phyloP scores from a whole-genome alignment of 148 eudicot species.

The Nepenthes gracilis region DNA sequence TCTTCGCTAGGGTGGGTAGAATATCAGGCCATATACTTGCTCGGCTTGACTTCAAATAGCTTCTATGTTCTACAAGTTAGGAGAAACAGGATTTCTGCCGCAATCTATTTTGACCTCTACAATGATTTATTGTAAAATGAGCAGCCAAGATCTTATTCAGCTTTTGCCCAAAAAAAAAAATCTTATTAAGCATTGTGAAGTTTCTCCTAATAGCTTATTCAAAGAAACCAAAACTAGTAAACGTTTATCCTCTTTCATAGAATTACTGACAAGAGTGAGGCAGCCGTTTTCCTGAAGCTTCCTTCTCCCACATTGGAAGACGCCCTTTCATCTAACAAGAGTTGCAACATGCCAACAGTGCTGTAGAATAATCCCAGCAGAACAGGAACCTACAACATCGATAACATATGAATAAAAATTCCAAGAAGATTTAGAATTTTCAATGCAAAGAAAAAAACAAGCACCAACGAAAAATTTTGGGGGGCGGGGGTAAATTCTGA shows the following conservation, averaged over 20 bases:
- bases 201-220: background rate
- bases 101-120: background rate
- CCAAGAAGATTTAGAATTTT: background rate
- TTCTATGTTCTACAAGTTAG: too few relatives aligned
- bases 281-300: conserved; percentile 26
- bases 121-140: too few relatives aligned
- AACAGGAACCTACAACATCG: conserved; percentile 51
- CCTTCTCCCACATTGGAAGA: conserved; percentile 14
- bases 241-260: background rate
- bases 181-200: too few relatives aligned
- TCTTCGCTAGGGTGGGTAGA: too few relatives aligned
- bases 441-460: too few relatives aligned
- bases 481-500: background rate
- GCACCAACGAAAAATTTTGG: background rate
- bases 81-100: background rate
- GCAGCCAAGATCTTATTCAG: too few relatives aligned
- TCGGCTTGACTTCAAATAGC: too few relatives aligned
- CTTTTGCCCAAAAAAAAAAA: too few relatives aligned
- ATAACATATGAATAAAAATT: background rate
- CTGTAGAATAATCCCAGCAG: conserved; percentile 67
- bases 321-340: conserved; percentile 44
- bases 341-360: conserved; percentile 60
- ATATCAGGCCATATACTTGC: too few relatives aligned
- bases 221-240: background rate
- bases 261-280: conserved; percentile 47